Evolutionary conservation across 805 yeast species (phyloP), one percentile per base, ranked within the genome.

Genomic region (Zygosaccharomyces kombuchaensis): DNA sequence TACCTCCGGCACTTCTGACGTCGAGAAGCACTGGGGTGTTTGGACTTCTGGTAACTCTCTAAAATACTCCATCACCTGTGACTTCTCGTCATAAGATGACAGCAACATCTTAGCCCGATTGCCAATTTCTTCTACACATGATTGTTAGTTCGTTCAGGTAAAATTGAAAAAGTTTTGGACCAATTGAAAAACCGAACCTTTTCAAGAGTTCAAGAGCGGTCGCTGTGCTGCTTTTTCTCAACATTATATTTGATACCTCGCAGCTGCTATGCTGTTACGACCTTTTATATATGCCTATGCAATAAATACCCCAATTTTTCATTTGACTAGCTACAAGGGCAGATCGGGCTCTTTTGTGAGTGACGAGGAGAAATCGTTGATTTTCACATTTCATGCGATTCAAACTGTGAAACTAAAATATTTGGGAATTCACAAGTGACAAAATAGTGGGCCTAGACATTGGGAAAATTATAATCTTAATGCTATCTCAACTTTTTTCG

Each of bases 11-110:
- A 81, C 89, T 50, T 71, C 82, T 53, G 85, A 80, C 60, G 96
- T 87, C 54, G 98, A 91, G 77, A 81, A 84, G 68, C 81, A 88
- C 76, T 91, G 96, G 96, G 98, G 98, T 75, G 84, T 87, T 48
- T 87, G 82, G 73, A 82, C 79, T 56, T 56, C 76, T 48, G 67
- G 73, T 54, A 61, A 72, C 59, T 57, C 62, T 34, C 62, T 70
- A 57, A 79, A 79, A 63, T 78, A 72, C 57, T 57, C 69, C 34
- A 60, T 78, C 50, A 53, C 56, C 40, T 79, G 83, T 69, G 72
- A 74, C 50, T 77, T 73, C 59, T 62, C 56, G 21, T 45, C 35
- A 23, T 7, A 66, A 13, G 39, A 27, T 30, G n/a, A 3, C 12
- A 22, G 7, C 9, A n/a, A n/a, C 40, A 8, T 9, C 4, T 12